Percentiles rank a stretch among this genome's conserved stretches.
Conservation (phyloP, 2,329 filamentous ascomycete genomes). For the Sodiomyces alkalinus region DNA sequence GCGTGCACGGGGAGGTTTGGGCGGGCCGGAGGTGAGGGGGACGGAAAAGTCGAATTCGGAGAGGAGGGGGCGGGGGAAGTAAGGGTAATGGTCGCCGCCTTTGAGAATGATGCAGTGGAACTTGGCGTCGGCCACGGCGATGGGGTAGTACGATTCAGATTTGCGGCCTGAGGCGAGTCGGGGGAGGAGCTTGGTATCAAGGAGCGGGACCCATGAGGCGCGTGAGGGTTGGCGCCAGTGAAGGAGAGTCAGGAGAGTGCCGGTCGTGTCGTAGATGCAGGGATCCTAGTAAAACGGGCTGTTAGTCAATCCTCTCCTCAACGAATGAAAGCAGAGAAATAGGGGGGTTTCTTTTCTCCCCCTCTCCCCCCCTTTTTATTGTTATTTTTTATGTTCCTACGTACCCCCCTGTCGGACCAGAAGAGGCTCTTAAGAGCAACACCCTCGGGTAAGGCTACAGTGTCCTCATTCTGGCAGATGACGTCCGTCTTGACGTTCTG, state of each 20-base stretch:
- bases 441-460: constrained; percentile 66
- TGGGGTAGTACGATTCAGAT: constrained; percentile 84
- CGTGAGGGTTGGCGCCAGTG: constrained; percentile 82
- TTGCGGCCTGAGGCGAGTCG: constrained; percentile 76
- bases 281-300: constrained; percentile 48
- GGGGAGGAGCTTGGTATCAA: constrained; percentile 74
- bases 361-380: no score
- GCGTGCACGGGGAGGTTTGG: constrained; percentile 13
- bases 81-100: constrained; percentile 82
- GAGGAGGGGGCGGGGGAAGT: constrained; percentile 78
- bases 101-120: constrained; percentile 99
- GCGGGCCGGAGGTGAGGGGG: constrained; percentile 48
- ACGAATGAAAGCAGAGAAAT: no score
- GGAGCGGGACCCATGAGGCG: constrained; percentile 79
- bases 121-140: constrained; percentile 77
- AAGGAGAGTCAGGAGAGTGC: constrained; percentile 71
- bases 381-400: no score
- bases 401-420: constrained; percentile 79
- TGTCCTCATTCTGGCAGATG: constrained; percentile 87
- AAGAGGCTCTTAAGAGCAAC: constrained; percentile 68
- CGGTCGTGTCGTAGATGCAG: constrained; percentile 88
- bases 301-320: no score
- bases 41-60: constrained; percentile 89
- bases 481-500: constrained; percentile 91
- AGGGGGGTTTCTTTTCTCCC: no score